phyloP scores from a whole-genome alignment of 805 yeast species.

The Yamadazyma sp. region DNA sequence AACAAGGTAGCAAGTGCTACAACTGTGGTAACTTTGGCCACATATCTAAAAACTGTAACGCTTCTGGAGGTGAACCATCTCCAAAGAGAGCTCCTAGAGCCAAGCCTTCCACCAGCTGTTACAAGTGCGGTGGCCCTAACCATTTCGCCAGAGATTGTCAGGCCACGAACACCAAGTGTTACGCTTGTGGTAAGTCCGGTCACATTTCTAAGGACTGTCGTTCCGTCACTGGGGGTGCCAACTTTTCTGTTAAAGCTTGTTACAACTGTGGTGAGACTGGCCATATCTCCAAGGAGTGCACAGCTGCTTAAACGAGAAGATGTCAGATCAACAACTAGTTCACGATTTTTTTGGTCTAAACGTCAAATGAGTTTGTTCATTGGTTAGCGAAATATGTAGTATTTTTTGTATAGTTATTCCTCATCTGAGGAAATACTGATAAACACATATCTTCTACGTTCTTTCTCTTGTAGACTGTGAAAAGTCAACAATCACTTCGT shows the following conservation, averaged over 20 bases:
- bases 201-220: slow-evolving; percentile 84
- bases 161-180: slow-evolving; percentile 72
- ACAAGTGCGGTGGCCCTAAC: slow-evolving; percentile 91
- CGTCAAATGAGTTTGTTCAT: slow-evolving; percentile 1
- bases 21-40: slow-evolving; percentile 61
- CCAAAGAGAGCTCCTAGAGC: slow-evolving; percentile 24
- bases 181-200: slow-evolving; percentile 88
- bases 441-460: neutral
- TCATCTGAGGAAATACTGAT: neutral
- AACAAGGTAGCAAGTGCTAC: slow-evolving; percentile 75
- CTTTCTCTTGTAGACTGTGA: slow-evolving; percentile 43
- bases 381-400: slow-evolving; percentile 5
- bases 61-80: slow-evolving; percentile 24
- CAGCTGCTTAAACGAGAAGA: slow-evolving; percentile 13
- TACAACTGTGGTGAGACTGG: slow-evolving; percentile 78
- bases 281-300: slow-evolving; percentile 83
- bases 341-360: slow-evolving; percentile 3
- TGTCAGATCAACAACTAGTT: slow-evolving; percentile 1
- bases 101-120: slow-evolving; percentile 54
- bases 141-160: slow-evolving; percentile 91
- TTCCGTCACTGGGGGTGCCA: slow-evolving; percentile 50
- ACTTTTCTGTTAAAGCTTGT: slow-evolving; percentile 54
- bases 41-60: slow-evolving; percentile 73
- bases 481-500: slow-evolving; percentile 65
- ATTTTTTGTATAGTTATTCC: neutral